Base-by-base conservation (phyloP, 1,284 basidiomycete genomes). In the Irpex rosettiformis region DNA sequence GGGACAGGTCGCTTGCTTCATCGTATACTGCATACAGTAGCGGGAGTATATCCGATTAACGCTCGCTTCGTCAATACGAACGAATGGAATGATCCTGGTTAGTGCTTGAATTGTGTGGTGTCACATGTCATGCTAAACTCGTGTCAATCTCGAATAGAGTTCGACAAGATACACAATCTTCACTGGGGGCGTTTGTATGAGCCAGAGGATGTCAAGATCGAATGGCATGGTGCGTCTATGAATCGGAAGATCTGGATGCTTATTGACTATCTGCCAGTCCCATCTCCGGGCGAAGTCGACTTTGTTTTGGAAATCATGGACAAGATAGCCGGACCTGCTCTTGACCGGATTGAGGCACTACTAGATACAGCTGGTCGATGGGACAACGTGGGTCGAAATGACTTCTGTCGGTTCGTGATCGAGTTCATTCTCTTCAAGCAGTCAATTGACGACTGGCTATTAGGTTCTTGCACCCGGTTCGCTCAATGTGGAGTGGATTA, bases 151-250 rank as follows among this genome's bases (percentile, higher is more conserved):
- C 48, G 29, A 55, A 25, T 62, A 89, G 93, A 82, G 53, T 93
- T 95, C 69, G 80, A 89, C 62, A 77, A 75, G 52, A 81, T 85
- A 60, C 90, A 95, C 66, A 89, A 88, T 61, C 74, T 83, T 7
- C 81, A 86, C 59, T 98, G 96, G 95, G 96, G 96, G 27, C 85
- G 84, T 61, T 75, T 92, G 58, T 95, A 91, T 73, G 84, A 91
- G 57, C 78, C 88, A 5, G 81, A 88, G 63, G 91, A 97, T 56
- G 88, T 95, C 52, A 81, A 86, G 61, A 82, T 96, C 22, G 85
- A 92, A 61, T 99, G 97, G 96, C 94, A 96, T 68, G 82, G 89
- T 89, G 67, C 48, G 80, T 66, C 18, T 11, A 8, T 7, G 18
- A 6, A 22, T 8, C 24, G 3, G 29, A 7, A 22, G 18, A 45